phyloP scores from a whole-genome alignment of 805 yeast genomes.

The Lipomyces yamanashiensis region DNA sequence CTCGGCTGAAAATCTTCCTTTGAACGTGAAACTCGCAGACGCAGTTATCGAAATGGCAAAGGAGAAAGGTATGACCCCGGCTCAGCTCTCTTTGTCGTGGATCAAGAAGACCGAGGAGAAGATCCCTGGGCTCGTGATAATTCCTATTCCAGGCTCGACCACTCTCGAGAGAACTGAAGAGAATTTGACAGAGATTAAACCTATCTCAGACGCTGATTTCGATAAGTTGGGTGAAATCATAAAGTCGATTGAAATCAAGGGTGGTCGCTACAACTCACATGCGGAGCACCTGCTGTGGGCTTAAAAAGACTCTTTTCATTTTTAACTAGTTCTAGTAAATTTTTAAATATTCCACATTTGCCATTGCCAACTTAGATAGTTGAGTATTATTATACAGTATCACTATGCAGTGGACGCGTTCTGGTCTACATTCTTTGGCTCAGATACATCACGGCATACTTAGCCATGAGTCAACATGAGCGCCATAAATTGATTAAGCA shows the following conservation, averaged over 20 bases:
- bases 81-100: slow-evolving; percentile 77
- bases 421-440: too few species aligned
- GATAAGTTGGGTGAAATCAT: slow-evolving; percentile 56
- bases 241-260: slow-evolving; percentile 53
- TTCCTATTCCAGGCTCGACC: slow-evolving; percentile 83
- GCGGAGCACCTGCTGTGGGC: slow-evolving; percentile 24
- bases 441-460: too few species aligned
- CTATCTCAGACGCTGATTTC: slow-evolving; percentile 63
- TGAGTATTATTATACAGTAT: too few species aligned
- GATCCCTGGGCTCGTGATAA: slow-evolving; percentile 55
- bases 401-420: too few species aligned
- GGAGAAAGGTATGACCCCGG: slow-evolving; percentile 53
- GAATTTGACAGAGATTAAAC: slow-evolving; percentile 52
- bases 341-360: background rate
- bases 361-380: background rate
- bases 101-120: slow-evolving; percentile 50
- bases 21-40: slow-evolving; percentile 57
- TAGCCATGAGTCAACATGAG: too few species aligned
- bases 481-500: too few species aligned
- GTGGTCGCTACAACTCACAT: slow-evolving; percentile 58
- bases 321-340: background rate
- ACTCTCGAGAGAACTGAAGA: slow-evolving; percentile 61
- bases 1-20: slow-evolving; percentile 56
- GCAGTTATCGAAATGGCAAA: slow-evolving; percentile 57
- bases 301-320: background rate